phyloP scores from a whole-genome alignment of 1,284 basidiomycete genomes.

The Rhodotorula glutinis region DNA sequence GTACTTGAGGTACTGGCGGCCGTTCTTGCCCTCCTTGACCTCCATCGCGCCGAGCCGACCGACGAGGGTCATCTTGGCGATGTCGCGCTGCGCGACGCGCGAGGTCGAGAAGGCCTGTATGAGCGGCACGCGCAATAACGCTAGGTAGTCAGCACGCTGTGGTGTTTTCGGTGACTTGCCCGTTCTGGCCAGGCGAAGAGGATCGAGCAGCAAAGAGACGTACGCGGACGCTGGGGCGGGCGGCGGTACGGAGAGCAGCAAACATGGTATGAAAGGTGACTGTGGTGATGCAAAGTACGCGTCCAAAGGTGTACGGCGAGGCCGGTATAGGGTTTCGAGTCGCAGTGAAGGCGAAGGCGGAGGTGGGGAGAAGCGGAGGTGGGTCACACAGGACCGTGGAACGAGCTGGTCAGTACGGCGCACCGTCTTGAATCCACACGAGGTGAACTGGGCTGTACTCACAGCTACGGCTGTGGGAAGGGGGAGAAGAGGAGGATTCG shows the following conservation, averaged over 20 bases:
- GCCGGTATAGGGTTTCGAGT: background rate
- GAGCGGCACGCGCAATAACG: background rate
- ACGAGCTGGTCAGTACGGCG: background rate
- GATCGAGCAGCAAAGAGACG: conserved; percentile 1
- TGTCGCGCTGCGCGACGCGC: conserved; percentile 43
- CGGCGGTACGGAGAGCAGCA: conserved; percentile 26
- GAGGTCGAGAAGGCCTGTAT: conserved; percentile 67
- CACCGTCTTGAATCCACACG: background rate
- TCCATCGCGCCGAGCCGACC: conserved; percentile 69
- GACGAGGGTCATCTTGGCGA: conserved; percentile 71
- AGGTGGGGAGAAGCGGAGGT: background rate
- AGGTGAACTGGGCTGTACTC: background rate
- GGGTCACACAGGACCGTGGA: background rate
- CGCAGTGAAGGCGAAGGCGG: background rate
- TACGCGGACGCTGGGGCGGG: conserved; percentile 28
- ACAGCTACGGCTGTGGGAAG: background rate
- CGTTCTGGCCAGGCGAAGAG: background rate
- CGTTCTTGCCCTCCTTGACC: conserved; percentile 62
- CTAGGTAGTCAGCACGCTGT: background rate
- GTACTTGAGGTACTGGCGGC: conserved; percentile 60
- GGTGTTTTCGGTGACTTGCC: background rate
- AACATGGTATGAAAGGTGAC: conserved; percentile 16
- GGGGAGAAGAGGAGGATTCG: background rate
- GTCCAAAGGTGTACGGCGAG: background rate
- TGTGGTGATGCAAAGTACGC: background rate